Base-by-base conservation (phyloP, 768 basidiomycete genomes). In the Daedaleopsis sinensis region DNA sequence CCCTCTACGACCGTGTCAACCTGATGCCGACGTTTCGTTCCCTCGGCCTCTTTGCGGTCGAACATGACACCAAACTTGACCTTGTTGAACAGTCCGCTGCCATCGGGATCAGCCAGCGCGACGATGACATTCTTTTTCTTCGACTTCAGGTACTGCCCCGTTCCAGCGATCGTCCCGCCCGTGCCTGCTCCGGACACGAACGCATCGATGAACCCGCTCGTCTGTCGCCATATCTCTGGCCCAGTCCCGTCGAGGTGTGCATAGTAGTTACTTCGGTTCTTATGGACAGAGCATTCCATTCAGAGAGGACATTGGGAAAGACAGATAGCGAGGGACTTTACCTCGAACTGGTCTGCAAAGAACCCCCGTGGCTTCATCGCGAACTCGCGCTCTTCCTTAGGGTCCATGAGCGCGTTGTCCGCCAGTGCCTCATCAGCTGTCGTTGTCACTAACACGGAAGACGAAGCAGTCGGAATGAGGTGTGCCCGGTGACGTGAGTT, bases 321-420 rank as follows among this genome's bases (percentile, higher is more conserved):
- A 7, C 13, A 5, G 24, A 2, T 58, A 39, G 21, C 19, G 13
- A 15, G 15, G n/a, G n/a, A 2, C 44, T 65, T 9, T 53, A 84
- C 85, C 74, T 98, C 96, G 60, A 99, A 98, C 74, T 99, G 97
- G 72, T 99, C 94, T 5, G 94, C 94, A 68, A 98, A 99, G 76
- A 89, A 91, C 0, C 95, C 96, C 63, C 91, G 79, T 3, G 91
- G 90, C 67, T 81, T 80, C 52, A 68, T 73, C 18, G 77, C 62
- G 23, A 83, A 73, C 44, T 82, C 79, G 49, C 77, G 78, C 27
- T 73, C 71, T 2, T 82, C 77, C 37, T 74, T 64, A 21, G 74
- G 75, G 27, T 53, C 62, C 44, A 68, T 59, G 2, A 68, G 52
- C 7, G 53, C 63, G 32, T 73, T 63, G 8, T 75, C 76, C 18